Percentiles rank a stretch among this genome's conserved stretches.
Evolutionary conservation across 805 yeast genomes (phyloP).

Genomic region (Myxozyma neglecta): DNA sequence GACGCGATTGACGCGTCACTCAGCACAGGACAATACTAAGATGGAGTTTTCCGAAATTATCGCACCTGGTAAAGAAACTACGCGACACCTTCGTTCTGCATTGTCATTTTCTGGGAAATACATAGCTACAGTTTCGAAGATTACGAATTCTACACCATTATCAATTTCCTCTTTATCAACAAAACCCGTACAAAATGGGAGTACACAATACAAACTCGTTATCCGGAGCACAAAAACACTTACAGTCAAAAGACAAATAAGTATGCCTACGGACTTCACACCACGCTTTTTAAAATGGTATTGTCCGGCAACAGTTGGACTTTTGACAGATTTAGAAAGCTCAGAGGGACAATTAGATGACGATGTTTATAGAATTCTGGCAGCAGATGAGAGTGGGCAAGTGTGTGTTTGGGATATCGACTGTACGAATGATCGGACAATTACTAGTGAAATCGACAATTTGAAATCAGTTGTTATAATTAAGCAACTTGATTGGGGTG

Average conservation of each 20-base stretch:
- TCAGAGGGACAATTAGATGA: conserved; percentile 6
- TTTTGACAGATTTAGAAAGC: not conserved
- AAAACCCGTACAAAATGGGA: not conserved
- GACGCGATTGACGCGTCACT: not conserved
- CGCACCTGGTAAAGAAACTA: not conserved
- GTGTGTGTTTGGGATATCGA: conserved; percentile 28
- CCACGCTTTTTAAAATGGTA: conserved; percentile 25
- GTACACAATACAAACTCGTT: conserved; percentile 5
- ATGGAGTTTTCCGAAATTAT: conserved; percentile 26
- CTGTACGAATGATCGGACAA: not conserved
- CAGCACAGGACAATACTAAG: not conserved
- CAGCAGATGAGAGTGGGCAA: conserved; percentile 21
- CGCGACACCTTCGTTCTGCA: not conserved
- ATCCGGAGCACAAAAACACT: conserved; percentile 19
- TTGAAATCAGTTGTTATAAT: conserved; percentile 18
- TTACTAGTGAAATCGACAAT: conserved; percentile 11
- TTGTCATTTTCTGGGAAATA: conserved; percentile 19
- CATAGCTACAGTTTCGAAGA: conserved; percentile 15
- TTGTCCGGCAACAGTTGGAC: conserved; percentile 1
- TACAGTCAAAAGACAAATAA: conserved; percentile 13
- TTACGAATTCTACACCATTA: not conserved
- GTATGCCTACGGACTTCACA: conserved; percentile 17
- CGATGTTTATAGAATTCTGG: conserved; percentile 20
- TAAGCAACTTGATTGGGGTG: conserved; percentile 26
- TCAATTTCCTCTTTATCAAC: not conserved